Evolutionary conservation across 2,329 filamentous ascomycete genomes (phyloP), one percentile per base, ranked within the genome.

Genomic region (Microcyclosporella mali): DNA sequence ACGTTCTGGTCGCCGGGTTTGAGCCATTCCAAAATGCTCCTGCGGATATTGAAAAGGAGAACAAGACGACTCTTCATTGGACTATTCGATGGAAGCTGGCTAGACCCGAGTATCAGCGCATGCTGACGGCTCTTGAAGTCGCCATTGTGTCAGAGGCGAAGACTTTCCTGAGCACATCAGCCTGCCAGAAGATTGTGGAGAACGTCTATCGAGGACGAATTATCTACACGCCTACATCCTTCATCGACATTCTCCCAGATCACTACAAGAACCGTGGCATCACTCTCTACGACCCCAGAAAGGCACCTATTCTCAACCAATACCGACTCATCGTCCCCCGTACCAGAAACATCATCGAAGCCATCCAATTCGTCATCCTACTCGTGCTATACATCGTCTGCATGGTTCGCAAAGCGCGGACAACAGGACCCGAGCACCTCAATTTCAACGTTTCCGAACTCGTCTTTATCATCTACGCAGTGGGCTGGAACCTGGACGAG

Each of bases 1-100:
- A 89, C 54, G 83, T 92, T 25, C 75, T 92, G 15, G 84, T 94
- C 11, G 84, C 85, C 12, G 84, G 85, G 11, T 92, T 94, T 56
- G 83, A 88, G 56, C 86, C 87, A 1, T 92, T 92, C 56, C 86
- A 92, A 65, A 86, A 86, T 52, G 85, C 85, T 0, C 87, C 87
- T 0, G 67, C 73, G 1, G 75, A 84, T 42, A 74, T 89, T 31
- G 72, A 78, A 28, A 69, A 72, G 12, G 73, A 84, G 52, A 78
- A 76, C 21, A 70, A 74, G 14, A 66, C 66, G 25, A 59, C 62
- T 14, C 62, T 60, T 33, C 64, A 65, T 45, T 74, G 70, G 62
- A 64, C 70, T 2, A 63, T 71, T 2, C 64, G 69, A 29, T 61
- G 58, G 43, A 49, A 59, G 33, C 51, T 60, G 15, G 65, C 67